phyloP scores from a whole-genome alignment of 2,329 filamentous ascomycete genomes.

The Fusarium penzigii region DNA sequence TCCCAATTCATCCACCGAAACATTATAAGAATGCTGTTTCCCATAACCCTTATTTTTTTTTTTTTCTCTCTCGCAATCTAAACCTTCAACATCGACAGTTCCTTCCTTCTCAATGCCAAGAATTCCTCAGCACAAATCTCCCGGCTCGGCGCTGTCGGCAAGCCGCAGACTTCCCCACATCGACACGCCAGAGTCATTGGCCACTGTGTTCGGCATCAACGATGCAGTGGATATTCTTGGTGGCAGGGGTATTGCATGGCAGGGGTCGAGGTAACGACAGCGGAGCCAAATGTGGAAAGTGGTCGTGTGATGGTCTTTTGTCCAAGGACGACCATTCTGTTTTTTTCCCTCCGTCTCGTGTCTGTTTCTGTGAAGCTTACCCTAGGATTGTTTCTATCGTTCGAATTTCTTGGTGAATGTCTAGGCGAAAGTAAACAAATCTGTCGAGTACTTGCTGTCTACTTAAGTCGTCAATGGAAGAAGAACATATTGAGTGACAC shows the following conservation, averaged over 20 bases:
- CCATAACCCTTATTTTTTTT: neutral
- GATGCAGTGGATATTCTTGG: neutral
- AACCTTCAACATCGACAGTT: neutral
- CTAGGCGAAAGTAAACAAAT: too few species aligned
- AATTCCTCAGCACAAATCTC: conserved; percentile 12
- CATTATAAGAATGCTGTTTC: conserved; percentile 3
- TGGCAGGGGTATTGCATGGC: neutral
- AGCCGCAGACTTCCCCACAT: conserved; percentile 16
- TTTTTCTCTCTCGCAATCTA: conserved; percentile 2
- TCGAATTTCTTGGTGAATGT: neutral
- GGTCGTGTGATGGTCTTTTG: conserved; percentile 20
- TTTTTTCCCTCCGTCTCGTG: neutral
- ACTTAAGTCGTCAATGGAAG: too few species aligned
- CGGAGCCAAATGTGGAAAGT: conserved; percentile 20
- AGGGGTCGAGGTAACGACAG: conserved; percentile 11
- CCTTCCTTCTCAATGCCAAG: conserved; percentile 13
- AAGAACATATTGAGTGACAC: too few species aligned
- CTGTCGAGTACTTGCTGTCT: too few species aligned
- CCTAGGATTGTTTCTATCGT: neutral
- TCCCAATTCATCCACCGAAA: conserved; percentile 11
- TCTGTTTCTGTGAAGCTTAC: conserved; percentile 3
- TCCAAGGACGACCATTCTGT: neutral
- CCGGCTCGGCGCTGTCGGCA: conserved; percentile 19
- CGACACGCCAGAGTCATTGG: conserved; percentile 12
- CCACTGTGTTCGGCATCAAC: neutral